Base-by-base conservation (phyloP, 768 basidiomycete genomes). In the Xerocomellus chrysenteron region DNA sequence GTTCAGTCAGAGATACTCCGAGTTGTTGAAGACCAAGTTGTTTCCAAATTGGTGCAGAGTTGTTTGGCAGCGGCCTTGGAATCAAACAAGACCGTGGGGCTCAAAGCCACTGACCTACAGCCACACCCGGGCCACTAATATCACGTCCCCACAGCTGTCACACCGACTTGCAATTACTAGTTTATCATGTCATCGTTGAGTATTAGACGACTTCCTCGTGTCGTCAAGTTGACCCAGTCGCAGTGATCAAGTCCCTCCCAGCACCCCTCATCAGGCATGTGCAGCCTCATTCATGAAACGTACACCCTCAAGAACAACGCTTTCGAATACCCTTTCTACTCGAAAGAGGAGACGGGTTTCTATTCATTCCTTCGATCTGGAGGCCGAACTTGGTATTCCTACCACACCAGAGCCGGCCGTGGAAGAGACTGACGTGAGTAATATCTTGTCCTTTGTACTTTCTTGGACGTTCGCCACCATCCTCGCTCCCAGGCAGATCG, bases 401-500 rank as follows among this genome's bases (percentile, higher is more conserved):
- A 14, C 55, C 9, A 35, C 54, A 36, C 47, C 53, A 53, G 65
- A 58, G 54, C 54, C 56, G 42, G 54, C 61, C 5, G 58, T 69
- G 11, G 66, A 70, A 58, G 67, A 68, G 49, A 67, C 56, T 8
- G 64, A 65, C 32, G 71, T 75, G 55, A 70, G 72, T 57, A 28
- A 52, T 42, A 36, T 33, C 32, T 30, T 42, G 19, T 58, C 8
- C 24, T 19, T 28, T 45, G 28, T 19, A 28, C 47, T 36, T 49
- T 43, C 19, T 47, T 43, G 47, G 45, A 47, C 39, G 10, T 55
- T 51, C 40, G 10, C 55, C 21, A 40, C 24, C 19, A 54, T 37
- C 32, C 45, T 52, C 8, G 21, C 41, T 52, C 33, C 3, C 49
- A 87, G 85, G 76, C 80, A 40, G 85, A 87, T 60, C 77, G 86